Evolutionary conservation across 2,329 filamentous ascomycete genomes (phyloP), one percentile per base, ranked within the genome.

Genomic region (Microdochium trichocladiopsis): DNA sequence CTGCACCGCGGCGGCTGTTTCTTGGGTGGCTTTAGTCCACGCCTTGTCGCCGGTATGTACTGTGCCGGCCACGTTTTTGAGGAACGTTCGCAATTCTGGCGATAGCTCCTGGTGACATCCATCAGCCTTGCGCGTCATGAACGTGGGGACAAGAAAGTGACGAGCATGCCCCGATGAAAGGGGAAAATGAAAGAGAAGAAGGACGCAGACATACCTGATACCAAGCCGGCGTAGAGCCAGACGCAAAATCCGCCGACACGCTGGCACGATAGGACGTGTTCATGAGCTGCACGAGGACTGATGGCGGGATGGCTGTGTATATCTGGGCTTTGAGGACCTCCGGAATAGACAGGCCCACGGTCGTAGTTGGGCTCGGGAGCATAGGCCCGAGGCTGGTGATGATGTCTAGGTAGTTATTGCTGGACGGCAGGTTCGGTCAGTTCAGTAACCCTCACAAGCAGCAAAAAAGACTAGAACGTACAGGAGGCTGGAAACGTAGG

Each of bases 181-280:
- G 28, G 28, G 28, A 31, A 14, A 31, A 14, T 14, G 28, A 31
- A 14, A 31, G 28, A 31, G 28, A 31, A 31, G 28, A 31, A 8
- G 14, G 28, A 31, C 8, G 28, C 28, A 31, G 28, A 31, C 28
- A 31, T 31, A 54, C 52, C 31, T 51, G 22, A 24, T 51, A 54
- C 52, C 52, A 54, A 6, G 25, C 25, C 2, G 52, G 52, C 21
- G 52, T 54, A 21, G 18, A 43, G 10, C 52, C 52, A 2, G 50
- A 49, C 2, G 49, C 50, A 25, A 54, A 54, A 21, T 51, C 50
- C 5, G 50, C 21, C 10, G 52, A 49, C n/a, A 51, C 50, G 25
- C 49, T 51, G 25, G 25, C 31, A 2, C 52, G 49, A 21, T 54
- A 51, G 11, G 41, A 23, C 9, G 25, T 28, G 16, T 54, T 52